Conservation (phyloP, 2,329 filamentous ascomycete species). For the Alternaria novae-zelandiae region DNA sequence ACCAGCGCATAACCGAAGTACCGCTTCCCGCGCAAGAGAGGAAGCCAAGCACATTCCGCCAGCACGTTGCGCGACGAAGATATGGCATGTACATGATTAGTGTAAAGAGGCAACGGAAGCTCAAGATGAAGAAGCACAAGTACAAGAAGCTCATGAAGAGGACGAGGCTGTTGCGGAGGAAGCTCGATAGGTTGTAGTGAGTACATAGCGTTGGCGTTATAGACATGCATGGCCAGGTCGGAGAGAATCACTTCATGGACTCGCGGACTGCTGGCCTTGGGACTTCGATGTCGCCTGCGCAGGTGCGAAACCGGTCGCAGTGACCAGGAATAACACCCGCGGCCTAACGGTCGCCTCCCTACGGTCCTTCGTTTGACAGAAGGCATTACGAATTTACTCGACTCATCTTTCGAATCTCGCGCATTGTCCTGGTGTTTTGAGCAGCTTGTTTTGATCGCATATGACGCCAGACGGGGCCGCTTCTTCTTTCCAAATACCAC, state of each 20-base stretch:
- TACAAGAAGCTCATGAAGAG: slow-evolving; percentile 98
- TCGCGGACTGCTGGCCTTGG: not conserved
- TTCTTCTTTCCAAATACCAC: slow-evolving; percentile 38
- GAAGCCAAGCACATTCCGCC: slow-evolving; percentile 31
- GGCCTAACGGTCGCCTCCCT: not conserved
- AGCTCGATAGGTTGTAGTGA: slow-evolving; percentile 63
- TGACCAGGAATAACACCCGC: not conserved
- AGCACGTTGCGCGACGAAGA: slow-evolving; percentile 36
- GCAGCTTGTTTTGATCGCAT: slow-evolving; percentile 36
- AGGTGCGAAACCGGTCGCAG: not conserved
- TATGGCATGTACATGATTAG: slow-evolving; percentile 79
- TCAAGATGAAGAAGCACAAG: slow-evolving; percentile 99
- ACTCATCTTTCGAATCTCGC: slow-evolving; percentile 30
- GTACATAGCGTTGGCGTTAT: slow-evolving; percentile 21
- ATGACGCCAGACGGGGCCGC: slow-evolving; percentile 28
- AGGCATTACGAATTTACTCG: slow-evolving; percentile 41
- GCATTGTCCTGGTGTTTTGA: slow-evolving; percentile 25
- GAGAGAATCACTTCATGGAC: slow-evolving; percentile 4
- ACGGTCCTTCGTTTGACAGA: slow-evolving; percentile 7
- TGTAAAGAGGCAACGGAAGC: slow-evolving; percentile 87
- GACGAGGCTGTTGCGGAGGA: slow-evolving; percentile 86
- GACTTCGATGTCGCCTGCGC: not conserved
- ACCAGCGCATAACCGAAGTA: slow-evolving; percentile 42
- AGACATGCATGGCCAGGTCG: slow-evolving; percentile 18
- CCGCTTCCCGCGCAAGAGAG: slow-evolving; percentile 19